Conservation (phyloP, 495 filamentous ascomycete species). For the Parathielavia hyrcaniae region DNA sequence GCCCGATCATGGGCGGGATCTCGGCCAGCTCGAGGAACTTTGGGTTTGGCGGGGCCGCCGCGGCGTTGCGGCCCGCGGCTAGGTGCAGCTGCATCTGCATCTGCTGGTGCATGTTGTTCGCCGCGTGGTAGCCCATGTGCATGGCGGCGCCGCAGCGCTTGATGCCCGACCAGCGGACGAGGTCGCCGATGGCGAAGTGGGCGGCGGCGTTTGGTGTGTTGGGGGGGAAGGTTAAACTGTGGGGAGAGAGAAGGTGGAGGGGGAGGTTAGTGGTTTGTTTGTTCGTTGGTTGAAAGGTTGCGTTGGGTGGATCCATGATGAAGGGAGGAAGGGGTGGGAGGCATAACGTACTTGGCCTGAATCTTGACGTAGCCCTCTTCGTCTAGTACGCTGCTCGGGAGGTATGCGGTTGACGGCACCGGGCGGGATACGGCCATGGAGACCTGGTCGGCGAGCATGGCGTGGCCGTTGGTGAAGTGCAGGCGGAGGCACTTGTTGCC, state of each 20-base stretch:
- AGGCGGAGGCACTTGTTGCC: slow-evolving; percentile 37
- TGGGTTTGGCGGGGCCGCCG: too few relatives aligned
- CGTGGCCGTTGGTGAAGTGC: slow-evolving; percentile 49
- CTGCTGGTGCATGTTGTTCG: slow-evolving; percentile 53
- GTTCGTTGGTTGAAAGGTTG: not conserved
- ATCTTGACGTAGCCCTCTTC: slow-evolving; percentile 55
- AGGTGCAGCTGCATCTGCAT: slow-evolving; percentile 33
- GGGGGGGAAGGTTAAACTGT: slow-evolving; percentile 42
- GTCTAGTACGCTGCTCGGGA: slow-evolving; percentile 45
- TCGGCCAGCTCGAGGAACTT: slow-evolving; percentile 42
- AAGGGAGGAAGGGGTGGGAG: not conserved
- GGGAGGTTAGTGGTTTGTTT: too few relatives aligned
- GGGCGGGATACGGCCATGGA: slow-evolving; percentile 54
- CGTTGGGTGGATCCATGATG: not conserved
- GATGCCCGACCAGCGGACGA: slow-evolving; percentile 59
- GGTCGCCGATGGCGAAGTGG: slow-evolving; percentile 55
- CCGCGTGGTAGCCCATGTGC: slow-evolving; percentile 57
- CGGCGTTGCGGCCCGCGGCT: slow-evolving; percentile 29
- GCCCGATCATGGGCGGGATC: slow-evolving; percentile 56
- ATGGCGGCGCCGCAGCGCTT: slow-evolving; percentile 65
- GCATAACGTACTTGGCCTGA: slow-evolving; percentile 30
- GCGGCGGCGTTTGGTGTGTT: slow-evolving; percentile 44
- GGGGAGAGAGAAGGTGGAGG: too few relatives aligned
- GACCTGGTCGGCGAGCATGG: slow-evolving; percentile 49
- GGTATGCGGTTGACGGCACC: slow-evolving; percentile 49